Conservation (phyloP, 2,329 filamentous ascomycete genomes). For the Leptographium wingfieldii region DNA sequence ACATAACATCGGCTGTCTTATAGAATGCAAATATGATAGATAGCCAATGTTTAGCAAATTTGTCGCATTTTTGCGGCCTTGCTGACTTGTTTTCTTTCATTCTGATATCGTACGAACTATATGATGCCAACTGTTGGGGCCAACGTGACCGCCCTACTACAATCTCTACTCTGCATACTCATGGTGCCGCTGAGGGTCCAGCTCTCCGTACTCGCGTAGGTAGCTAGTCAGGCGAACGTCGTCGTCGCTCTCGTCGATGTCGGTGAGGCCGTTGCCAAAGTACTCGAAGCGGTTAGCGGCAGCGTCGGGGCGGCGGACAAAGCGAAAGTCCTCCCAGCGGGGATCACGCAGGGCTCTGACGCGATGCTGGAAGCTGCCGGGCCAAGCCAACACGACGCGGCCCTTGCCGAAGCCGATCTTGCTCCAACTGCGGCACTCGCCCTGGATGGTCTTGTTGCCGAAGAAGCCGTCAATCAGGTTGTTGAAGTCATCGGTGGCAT, state of each 20-base stretch:
- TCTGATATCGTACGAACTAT: too few relatives aligned
- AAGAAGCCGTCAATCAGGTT: slow-evolving; percentile 7
- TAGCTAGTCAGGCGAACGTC: neutral
- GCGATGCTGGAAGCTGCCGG: slow-evolving; percentile 10
- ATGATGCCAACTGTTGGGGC: too few relatives aligned
- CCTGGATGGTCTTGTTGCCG: slow-evolving; percentile 3
- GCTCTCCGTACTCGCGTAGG: neutral
- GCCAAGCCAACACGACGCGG: slow-evolving; percentile 10
- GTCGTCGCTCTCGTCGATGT: slow-evolving; percentile 1
- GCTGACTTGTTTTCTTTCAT: too few relatives aligned
- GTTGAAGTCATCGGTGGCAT: slow-evolving; percentile 13
- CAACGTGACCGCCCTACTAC: too few relatives aligned
- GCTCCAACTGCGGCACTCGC: slow-evolving; percentile 9
- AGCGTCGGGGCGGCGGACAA: slow-evolving; percentile 3
- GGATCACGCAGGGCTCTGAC: slow-evolving; percentile 4
- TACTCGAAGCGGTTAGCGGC: slow-evolving; percentile 8
- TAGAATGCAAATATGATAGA: too few relatives aligned
- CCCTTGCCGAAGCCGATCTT: slow-evolving; percentile 7
- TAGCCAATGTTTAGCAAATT: too few relatives aligned
- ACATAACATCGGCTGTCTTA: too few relatives aligned
- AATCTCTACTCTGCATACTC: neutral
- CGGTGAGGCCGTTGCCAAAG: slow-evolving; percentile 9
- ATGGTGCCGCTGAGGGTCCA: neutral
- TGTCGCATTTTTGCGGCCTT: too few relatives aligned
- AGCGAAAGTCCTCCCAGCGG: slow-evolving; percentile 12